These are phyloP conservation scores for Boehmeria nivea DNA, from an alignment of 306 rosid species.

Conservation along the genomic window DNA sequence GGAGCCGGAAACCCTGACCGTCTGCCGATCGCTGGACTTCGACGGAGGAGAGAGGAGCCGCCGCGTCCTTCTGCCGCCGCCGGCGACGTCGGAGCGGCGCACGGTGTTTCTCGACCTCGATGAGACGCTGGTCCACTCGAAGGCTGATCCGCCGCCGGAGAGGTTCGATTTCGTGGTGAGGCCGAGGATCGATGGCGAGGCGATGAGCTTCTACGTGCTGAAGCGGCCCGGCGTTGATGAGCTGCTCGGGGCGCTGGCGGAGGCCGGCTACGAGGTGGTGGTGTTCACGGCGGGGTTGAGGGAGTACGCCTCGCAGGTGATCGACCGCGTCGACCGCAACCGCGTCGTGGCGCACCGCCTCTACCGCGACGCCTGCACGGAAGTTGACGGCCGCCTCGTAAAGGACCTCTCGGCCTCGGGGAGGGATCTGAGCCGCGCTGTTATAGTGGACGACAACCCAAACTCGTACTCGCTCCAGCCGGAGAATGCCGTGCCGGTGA, in stretches of 20 bases:
- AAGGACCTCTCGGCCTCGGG: constrained; percentile 65
- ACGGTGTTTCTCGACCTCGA: constrained; percentile 81
- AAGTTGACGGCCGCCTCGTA: constrained; percentile 58
- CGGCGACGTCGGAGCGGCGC: constrained; percentile 17
- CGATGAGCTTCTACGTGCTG: constrained; percentile 58
- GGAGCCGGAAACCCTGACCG: constrained; percentile 2
- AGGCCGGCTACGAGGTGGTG: constrained; percentile 59
- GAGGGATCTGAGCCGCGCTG: constrained; percentile 56
- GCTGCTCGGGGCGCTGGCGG: constrained; percentile 41
- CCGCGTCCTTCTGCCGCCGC: constrained; percentile 26
- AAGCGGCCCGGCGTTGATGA: constrained; percentile 87
- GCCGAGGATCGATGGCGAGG: constrained; percentile 59
- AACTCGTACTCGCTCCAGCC: constrained; percentile 65
- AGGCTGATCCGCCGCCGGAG: constrained; percentile 44
- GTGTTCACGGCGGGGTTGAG: constrained; percentile 77
- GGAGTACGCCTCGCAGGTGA: constrained; percentile 78
- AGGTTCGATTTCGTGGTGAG: constrained; percentile 64
- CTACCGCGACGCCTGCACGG: constrained; percentile 67
- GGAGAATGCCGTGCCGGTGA: constrained; percentile 58
- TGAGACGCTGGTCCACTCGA: constrained; percentile 74
- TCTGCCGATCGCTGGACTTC: constrained; percentile 44
- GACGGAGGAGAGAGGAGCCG: neutral
- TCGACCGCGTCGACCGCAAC: constrained; percentile 59
- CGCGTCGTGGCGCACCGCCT: constrained; percentile 61
- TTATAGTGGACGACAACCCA: constrained; percentile 87